These are phyloP conservation scores for Sanghuangporus weigelae DNA, from an alignment of 1,284 basidiomycete species.

Conservation along the genomic window DNA sequence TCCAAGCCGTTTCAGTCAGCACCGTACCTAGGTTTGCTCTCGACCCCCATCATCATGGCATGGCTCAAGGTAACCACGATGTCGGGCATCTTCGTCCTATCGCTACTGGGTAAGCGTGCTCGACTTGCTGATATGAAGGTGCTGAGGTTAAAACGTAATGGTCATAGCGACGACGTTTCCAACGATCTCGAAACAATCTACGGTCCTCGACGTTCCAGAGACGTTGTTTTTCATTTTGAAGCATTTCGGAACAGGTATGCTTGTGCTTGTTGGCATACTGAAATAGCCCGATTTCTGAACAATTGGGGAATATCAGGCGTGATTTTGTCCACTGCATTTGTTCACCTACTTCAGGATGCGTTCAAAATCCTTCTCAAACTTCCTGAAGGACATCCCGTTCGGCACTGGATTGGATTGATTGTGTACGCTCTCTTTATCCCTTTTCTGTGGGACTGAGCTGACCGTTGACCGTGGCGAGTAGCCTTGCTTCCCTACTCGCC, in stretches of 20 bases:
- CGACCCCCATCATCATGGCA: neutral
- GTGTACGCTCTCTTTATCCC: conserved; percentile 44
- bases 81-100: conserved; percentile 37
- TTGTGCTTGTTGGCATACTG: neutral
- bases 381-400: conserved; percentile 33
- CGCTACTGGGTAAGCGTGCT: conserved; percentile 32
- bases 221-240: conserved; percentile 74
- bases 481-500: conserved; percentile 54
- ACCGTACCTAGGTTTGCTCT: neutral
- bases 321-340: conserved; percentile 74
- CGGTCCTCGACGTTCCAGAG: conserved; percentile 53
- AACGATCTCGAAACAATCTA: conserved; percentile 48
- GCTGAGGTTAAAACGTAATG: neutral
- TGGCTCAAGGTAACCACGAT: conserved; percentile 28
- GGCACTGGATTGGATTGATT: conserved; percentile 61
- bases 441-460: neutral
- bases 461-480: conserved; percentile 25
- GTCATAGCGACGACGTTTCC: conserved; percentile 63
- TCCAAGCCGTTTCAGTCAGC: neutral
- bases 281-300: neutral
- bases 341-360: conserved; percentile 71
- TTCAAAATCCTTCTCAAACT: conserved; percentile 53
- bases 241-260: conserved; percentile 69
- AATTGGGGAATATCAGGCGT: conserved; percentile 42
- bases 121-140: neutral